Evolutionary conservation across 2,329 filamentous ascomycete species (phyloP).

Genomic region (Phialophora tarda): DNA sequence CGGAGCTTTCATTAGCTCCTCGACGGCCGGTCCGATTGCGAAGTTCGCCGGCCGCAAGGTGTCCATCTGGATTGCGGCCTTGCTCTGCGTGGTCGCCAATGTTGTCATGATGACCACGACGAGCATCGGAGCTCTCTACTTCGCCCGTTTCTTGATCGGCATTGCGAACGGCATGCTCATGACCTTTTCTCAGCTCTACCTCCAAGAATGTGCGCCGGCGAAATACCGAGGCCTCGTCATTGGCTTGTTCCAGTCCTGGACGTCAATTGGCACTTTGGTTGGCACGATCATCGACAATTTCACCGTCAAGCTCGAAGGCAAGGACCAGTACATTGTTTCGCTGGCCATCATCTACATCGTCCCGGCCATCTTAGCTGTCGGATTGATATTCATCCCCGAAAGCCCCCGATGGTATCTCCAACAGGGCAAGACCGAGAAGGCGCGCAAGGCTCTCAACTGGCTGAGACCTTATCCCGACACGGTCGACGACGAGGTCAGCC

Average conservation of each 20-base stretch:
- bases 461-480: conserved; percentile 44
- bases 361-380: conserved; percentile 41
- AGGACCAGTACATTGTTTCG: conserved; percentile 48
- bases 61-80: conserved; percentile 56
- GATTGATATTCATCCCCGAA: conserved; percentile 45
- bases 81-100: conserved; percentile 58
- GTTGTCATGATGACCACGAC: conserved; percentile 64
- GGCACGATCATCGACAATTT: conserved; percentile 58
- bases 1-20: conserved; percentile 53
- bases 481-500: conserved; percentile 44
- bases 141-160: conserved; percentile 61
- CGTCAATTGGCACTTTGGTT: conserved; percentile 48
- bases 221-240: conserved; percentile 57
- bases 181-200: conserved; percentile 60
- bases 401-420: conserved; percentile 45
- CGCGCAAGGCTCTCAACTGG: conserved; percentile 47
- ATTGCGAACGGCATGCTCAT: conserved; percentile 64
- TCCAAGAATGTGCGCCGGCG: conserved; percentile 59
- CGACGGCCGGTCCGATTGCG: conserved; percentile 45
- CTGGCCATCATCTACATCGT: conserved; percentile 44
- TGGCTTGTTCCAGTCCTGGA: conserved; percentile 57
- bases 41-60: conserved; percentile 52
- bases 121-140: conserved; percentile 60
- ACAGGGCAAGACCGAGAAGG: conserved; percentile 42
- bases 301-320: conserved; percentile 46